Percentiles rank a stretch among this genome's conserved stretches.
phyloP scores from a whole-genome alignment of 108 stramenopile genomes.

The Cyclotella cryptica region DNA sequence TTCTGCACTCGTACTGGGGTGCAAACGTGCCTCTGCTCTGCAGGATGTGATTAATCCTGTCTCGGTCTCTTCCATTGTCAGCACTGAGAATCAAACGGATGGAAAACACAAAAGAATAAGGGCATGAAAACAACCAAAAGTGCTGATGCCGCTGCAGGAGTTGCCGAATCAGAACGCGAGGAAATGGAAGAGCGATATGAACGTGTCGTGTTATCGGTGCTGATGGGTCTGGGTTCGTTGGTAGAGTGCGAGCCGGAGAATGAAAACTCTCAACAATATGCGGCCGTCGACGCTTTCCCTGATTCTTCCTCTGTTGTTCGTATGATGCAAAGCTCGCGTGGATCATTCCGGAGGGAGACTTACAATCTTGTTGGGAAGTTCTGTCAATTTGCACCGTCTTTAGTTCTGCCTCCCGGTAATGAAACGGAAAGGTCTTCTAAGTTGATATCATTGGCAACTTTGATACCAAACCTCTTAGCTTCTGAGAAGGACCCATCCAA shows the following conservation, averaged over 20 bases:
- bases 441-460: conserved; percentile 41
- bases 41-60: conserved; percentile 39
- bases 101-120: conserved; percentile 20
- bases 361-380: conserved; percentile 58
- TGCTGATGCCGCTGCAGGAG: neutral
- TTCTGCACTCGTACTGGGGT: conserved; percentile 22
- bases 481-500: conserved; percentile 77
- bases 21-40: conserved; percentile 41
- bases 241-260: conserved; percentile 26
- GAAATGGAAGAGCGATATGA: conserved; percentile 80
- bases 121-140: neutral
- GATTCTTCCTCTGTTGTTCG: conserved; percentile 48
- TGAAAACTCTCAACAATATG: neutral
- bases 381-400: conserved; percentile 58
- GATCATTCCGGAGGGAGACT: conserved; percentile 67
- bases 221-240: conserved; percentile 37
- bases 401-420: conserved; percentile 17
- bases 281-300: conserved; percentile 4
- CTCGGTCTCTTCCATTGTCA: conserved; percentile 1
- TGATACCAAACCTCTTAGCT: conserved; percentile 61
- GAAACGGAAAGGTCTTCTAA: conserved; percentile 1
- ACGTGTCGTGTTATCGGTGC: conserved; percentile 57
- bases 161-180: conserved; percentile 63
- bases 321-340: conserved; percentile 48
- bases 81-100: neutral